These are phyloP conservation scores for Gelatoporia subvermispora DNA, from an alignment of 768 basidiomycete genomes.

Conservation along the genomic window DNA sequence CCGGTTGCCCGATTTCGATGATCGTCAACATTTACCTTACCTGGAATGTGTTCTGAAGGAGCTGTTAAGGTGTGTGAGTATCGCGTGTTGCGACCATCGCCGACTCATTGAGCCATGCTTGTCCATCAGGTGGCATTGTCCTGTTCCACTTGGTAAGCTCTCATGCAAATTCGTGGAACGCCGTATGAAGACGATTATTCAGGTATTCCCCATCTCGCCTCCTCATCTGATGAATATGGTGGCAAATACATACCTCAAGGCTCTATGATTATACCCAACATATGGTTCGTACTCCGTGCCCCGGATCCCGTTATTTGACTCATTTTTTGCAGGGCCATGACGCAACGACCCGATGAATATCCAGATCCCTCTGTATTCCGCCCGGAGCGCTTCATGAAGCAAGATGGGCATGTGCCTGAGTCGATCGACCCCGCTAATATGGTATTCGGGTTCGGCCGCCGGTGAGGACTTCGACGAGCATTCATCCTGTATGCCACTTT, in stretches of 20 bases:
- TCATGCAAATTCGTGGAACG: too few relatives aligned
- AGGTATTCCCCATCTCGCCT: slow-evolving; percentile 16
- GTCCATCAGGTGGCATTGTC: slow-evolving; percentile 13
- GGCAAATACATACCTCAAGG: slow-evolving; percentile 14
- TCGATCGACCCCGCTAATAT: slow-evolving; percentile 38
- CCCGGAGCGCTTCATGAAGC: slow-evolving; percentile 46
- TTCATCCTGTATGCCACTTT: neutral
- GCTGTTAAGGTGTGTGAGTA: slow-evolving; percentile 10
- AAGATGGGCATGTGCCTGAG: slow-evolving; percentile 26
- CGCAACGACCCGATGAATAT: slow-evolving; percentile 26
- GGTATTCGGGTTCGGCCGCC: slow-evolving; percentile 55
- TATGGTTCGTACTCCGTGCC: slow-evolving; percentile 9
- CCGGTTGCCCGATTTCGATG: slow-evolving; percentile 19
- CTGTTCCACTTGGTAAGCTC: slow-evolving; percentile 11
- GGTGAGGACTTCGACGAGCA: slow-evolving; percentile 7
- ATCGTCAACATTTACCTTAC: slow-evolving; percentile 15
- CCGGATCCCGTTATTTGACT: neutral
- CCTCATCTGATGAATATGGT: slow-evolving; percentile 18
- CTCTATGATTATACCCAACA: slow-evolving; percentile 18
- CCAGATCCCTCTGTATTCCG: slow-evolving; percentile 40
- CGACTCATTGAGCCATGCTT: too few relatives aligned
- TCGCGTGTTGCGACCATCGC: too few relatives aligned
- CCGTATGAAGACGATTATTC: neutral
- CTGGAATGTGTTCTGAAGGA: slow-evolving; percentile 14
- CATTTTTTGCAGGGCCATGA: slow-evolving; percentile 21